A percentile compares a stretch with the other conserved stretches of the same genome.
Evolutionary conservation across 371 early-diverging fungal species (phyloP).

Genomic region (Fennellomyces sp.): DNA sequence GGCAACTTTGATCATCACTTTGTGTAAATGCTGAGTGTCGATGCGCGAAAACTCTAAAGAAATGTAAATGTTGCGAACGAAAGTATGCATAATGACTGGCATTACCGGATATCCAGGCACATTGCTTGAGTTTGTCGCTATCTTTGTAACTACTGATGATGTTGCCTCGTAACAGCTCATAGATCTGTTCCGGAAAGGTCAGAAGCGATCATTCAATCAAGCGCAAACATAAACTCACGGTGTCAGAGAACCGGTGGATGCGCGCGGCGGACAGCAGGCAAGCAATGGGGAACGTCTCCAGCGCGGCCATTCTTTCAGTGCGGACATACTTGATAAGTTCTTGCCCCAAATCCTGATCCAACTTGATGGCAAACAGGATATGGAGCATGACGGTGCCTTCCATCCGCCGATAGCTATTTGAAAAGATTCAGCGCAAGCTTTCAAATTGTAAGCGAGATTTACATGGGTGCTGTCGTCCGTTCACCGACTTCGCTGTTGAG

Average conservation of each 20-base stretch:
- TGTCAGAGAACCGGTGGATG: conserved; percentile 62
- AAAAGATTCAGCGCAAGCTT: neutral
- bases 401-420: conserved; percentile 23
- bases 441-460: neutral
- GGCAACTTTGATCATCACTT: conserved; percentile 28
- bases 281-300: conserved; percentile 55
- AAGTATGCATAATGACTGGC: too few species aligned
- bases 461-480: neutral
- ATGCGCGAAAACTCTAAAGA: conserved; percentile 21
- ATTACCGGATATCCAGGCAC: conserved; percentile 57
- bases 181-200: conserved; percentile 29
- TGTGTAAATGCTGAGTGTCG: conserved; percentile 8
- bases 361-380: conserved; percentile 63
- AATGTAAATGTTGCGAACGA: too few species aligned
- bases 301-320: conserved; percentile 36
- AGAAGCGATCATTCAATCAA: neutral
- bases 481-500: conserved; percentile 20
- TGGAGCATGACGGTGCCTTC: conserved; percentile 68
- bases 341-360: conserved; percentile 64
- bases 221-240: conserved; percentile 20
- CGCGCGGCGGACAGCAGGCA: conserved; percentile 62
- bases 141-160: conserved; percentile 55
- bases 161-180: conserved; percentile 53
- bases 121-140: conserved; percentile 46
- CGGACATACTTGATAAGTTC: conserved; percentile 61